Percentiles rank a stretch among this genome's conserved stretches.
These are phyloP conservation scores for Rhizophagus prolifer DNA, from an alignment of 192 early-diverging fungal genomes.

Conservation along the genomic window DNA sequence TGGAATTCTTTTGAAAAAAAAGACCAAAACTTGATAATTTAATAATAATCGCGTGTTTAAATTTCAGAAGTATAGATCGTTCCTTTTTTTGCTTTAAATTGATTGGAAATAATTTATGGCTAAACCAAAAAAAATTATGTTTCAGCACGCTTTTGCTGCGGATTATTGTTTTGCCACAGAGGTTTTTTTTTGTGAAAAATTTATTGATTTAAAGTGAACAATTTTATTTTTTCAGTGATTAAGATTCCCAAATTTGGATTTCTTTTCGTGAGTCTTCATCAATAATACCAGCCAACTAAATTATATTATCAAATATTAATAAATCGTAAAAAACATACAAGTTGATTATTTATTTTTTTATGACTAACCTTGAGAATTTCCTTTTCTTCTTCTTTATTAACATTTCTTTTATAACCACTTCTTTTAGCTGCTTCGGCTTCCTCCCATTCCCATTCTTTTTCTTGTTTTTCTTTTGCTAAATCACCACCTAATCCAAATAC, in stretches of 20 bases:
- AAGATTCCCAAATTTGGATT: background rate
- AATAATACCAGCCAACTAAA: background rate
- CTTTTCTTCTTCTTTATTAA: background rate
- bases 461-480: constrained; percentile 39
- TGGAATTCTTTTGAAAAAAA: too few relatives aligned
- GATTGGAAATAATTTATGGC: too few relatives aligned
- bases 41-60: too few relatives aligned
- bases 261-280: background rate
- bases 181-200: too few relatives aligned
- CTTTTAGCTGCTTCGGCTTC: constrained; percentile 38
- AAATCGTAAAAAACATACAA: background rate
- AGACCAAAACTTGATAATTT: too few relatives aligned
- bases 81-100: too few relatives aligned
- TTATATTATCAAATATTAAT: background rate
- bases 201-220: too few relatives aligned
- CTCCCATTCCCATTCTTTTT: constrained; percentile 54
- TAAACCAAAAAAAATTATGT: too few relatives aligned
- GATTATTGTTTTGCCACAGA: too few relatives aligned
- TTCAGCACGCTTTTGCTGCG: too few relatives aligned
- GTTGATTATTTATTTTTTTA: background rate
- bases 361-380: constrained; percentile 11
- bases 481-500: constrained; percentile 55
- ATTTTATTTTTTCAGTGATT: background rate
- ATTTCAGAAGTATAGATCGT: too few relatives aligned
- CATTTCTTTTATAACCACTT: background rate